Evolutionary conservation across 2,329 filamentous ascomycete genomes (phyloP).

Genomic region (Aspergillus thermomutatus): DNA sequence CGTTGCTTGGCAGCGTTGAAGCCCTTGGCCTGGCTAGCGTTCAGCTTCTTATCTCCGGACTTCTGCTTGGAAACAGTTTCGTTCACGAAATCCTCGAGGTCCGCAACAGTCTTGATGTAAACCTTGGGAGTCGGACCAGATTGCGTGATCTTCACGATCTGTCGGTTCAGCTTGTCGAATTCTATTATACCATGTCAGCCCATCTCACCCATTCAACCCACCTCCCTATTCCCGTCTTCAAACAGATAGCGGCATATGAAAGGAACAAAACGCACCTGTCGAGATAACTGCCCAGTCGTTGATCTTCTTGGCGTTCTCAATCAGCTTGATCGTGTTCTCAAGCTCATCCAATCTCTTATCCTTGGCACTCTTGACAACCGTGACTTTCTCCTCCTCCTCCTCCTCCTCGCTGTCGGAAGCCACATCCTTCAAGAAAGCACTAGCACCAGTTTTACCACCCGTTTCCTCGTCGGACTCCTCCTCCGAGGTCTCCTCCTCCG

Average conservation of each 20-base stretch:
- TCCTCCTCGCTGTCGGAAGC: constrained; percentile 71
- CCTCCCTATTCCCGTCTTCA: background rate
- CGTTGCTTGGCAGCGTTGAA: constrained; percentile 97
- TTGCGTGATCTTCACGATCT: constrained; percentile 73
- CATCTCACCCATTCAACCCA: constrained; percentile 5
- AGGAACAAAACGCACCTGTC: constrained; percentile 59
- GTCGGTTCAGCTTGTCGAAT: constrained; percentile 90
- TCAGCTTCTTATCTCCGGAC: constrained; percentile 97
- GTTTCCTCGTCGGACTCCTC: constrained; percentile 49
- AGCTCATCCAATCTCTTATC: constrained; percentile 96
- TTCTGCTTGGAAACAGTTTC: constrained; percentile 95
- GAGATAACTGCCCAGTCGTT: constrained; percentile 95
- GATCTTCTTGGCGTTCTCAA: constrained; percentile 97
- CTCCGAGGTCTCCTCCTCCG: constrained; percentile 58
- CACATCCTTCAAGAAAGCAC: constrained; percentile 76
- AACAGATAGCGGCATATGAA: background rate
- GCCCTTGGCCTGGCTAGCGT: constrained; percentile 87
- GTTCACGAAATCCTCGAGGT: constrained; percentile 91
- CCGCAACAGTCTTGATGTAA: constrained; percentile 89
- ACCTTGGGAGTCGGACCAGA: constrained; percentile 79
- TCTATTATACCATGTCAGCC: constrained; percentile 52
- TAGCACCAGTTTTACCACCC: constrained; percentile 65
- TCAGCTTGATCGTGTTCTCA: constrained; percentile 81
- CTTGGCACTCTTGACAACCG: constrained; percentile 93
- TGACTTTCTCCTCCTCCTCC: constrained; percentile 80